phyloP scores from a whole-genome alignment of 805 yeast genomes.

The Phaffomyces opuntiae region DNA sequence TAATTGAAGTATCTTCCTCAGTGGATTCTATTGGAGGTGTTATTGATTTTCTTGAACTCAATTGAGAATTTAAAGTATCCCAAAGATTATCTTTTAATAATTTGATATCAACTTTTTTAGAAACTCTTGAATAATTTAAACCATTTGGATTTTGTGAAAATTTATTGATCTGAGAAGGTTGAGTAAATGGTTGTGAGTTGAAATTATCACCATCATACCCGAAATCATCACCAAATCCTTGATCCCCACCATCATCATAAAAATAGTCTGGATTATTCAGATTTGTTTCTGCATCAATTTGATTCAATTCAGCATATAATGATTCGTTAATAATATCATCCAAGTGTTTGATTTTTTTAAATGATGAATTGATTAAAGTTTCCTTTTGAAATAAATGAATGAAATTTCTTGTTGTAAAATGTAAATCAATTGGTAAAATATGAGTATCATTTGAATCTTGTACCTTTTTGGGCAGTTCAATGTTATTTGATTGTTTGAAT shows the following conservation, averaged over 20 bases:
- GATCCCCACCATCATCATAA: slow-evolving; percentile 25
- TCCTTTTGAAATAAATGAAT: slow-evolving; percentile 68
- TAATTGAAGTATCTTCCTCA: not conserved
- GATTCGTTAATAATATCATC: slow-evolving; percentile 49
- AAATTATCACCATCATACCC: slow-evolving; percentile 22
- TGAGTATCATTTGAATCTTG: slow-evolving; percentile 37
- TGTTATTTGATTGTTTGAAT: slow-evolving; percentile 26
- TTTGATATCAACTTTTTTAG: slow-evolving; percentile 75
- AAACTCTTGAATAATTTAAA: slow-evolving; percentile 58
- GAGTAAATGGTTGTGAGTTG: slow-evolving; percentile 13
- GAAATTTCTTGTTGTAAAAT: slow-evolving; percentile 63
- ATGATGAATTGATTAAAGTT: slow-evolving; percentile 32
- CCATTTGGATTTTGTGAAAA: slow-evolving; percentile 22
- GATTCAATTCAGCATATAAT: slow-evolving; percentile 56
- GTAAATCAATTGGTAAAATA: slow-evolving; percentile 66
- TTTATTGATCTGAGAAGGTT: slow-evolving; percentile 17
- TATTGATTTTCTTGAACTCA: slow-evolving; percentile 7
- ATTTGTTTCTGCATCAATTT: slow-evolving; percentile 14
- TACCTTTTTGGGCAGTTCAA: slow-evolving; percentile 34
- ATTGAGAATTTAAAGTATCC: slow-evolving; percentile 39
- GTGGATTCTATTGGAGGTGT: not conserved
- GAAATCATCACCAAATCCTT: slow-evolving; percentile 20
- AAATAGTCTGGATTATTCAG: slow-evolving; percentile 33
- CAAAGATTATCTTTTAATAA: slow-evolving; percentile 72
- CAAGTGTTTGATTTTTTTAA: slow-evolving; percentile 18